These are phyloP conservation scores for Fraxinus velutina DNA, from an alignment of 305 asterid genomes.

Conservation along the genomic window DNA sequence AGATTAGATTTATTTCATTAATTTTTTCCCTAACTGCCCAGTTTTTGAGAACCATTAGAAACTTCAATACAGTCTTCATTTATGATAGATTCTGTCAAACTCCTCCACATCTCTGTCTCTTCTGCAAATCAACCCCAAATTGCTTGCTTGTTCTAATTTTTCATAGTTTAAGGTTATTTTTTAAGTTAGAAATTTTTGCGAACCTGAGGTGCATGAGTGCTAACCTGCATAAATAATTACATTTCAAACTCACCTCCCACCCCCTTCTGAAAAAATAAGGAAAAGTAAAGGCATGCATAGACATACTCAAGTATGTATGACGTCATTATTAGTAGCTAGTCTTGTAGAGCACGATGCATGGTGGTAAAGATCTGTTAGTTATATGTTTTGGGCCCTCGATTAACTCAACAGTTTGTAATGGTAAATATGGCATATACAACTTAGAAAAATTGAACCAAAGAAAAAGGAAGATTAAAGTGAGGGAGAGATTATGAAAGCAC, in stretches of 20 bases:
- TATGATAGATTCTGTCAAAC: constrained; percentile 1
- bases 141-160: background rate
- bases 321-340: background rate
- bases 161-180: background rate
- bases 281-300: background rate
- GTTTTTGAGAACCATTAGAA: constrained; percentile 14
- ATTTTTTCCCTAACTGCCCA: constrained; percentile 6
- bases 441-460: background rate
- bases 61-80: constrained; percentile 9
- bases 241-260: background rate
- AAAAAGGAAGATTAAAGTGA: background rate
- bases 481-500: background rate
- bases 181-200: background rate
- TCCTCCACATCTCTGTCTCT: background rate
- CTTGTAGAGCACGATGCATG: background rate
- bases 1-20: constrained; percentile 1
- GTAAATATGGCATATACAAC: background rate
- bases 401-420: background rate
- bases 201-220: background rate
- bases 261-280: background rate
- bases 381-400: background rate
- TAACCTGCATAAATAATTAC: background rate
- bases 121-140: background rate
- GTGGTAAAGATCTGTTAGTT: background rate
- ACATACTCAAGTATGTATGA: background rate